Conservation (phyloP, 768 basidiomycete species). For the Flagelloscypha sp. region DNA sequence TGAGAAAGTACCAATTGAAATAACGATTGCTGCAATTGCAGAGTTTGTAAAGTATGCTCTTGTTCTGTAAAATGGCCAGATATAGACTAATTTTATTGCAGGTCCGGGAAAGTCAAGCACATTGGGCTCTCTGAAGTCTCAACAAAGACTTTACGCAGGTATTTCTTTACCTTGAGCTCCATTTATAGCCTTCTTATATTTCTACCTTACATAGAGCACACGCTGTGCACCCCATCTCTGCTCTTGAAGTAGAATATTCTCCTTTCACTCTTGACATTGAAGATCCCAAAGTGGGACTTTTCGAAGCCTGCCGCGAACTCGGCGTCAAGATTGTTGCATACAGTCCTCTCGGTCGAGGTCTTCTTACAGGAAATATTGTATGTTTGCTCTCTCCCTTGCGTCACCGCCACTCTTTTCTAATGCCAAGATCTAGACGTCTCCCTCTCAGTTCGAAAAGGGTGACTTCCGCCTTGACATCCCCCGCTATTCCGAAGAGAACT, state of each 20-base stretch:
- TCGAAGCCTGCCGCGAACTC: constrained; percentile 38
- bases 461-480: constrained; percentile 33
- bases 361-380: constrained; percentile 34
- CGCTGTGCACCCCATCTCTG: constrained; percentile 41
- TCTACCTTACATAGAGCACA: no score
- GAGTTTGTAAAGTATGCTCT: constrained; percentile 6
- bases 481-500: constrained; percentile 33
- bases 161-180: no score
- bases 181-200: no score
- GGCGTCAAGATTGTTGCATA: constrained; percentile 44
- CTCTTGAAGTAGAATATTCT: constrained; percentile 44
- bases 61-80: no score
- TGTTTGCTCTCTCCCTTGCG: constrained; percentile 13
- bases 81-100: no score
- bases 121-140: constrained; percentile 30
- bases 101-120: constrained; percentile 24
- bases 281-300: constrained; percentile 29
- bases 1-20: constrained; percentile 8
- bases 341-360: constrained; percentile 42
- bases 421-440: constrained; percentile 28
- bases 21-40: constrained; percentile 5
- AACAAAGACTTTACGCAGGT: constrained; percentile 21
- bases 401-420: background rate
- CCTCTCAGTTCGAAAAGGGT: constrained; percentile 27
- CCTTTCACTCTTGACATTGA: constrained; percentile 43